These are phyloP conservation scores for Pseudogymnoascus sp. DNA, from an alignment of 2,329 filamentous ascomycete species.

Conservation along the genomic window DNA sequence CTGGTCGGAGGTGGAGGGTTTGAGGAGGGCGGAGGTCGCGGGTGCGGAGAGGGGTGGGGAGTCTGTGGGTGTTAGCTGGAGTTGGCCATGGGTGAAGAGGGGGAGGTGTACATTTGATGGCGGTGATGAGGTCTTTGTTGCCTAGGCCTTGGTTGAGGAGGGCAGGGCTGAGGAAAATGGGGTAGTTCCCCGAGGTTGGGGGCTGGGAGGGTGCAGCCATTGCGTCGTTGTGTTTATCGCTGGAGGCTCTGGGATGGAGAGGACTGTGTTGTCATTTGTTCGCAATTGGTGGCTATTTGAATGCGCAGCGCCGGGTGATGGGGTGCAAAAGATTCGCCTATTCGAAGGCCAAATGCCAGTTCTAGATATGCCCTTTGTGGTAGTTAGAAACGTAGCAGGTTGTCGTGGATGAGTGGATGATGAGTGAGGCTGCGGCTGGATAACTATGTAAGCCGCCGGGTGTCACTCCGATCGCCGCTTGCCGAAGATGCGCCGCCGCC, in stretches of 20 bases:
- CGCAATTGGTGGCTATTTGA: background rate
- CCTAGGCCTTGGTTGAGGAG: background rate
- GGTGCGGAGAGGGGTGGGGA: conserved; percentile 40
- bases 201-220: conserved; percentile 3
- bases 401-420: background rate
- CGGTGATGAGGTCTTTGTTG: background rate
- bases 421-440: background rate
- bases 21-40: conserved; percentile 39
- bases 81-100: background rate
- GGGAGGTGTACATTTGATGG: background rate
- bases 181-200: background rate
- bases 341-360: background rate
- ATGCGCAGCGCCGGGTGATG: background rate
- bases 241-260: background rate
- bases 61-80: background rate
- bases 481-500: conserved; percentile 1
- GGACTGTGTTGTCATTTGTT: background rate
- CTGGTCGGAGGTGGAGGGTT: conserved; percentile 36
- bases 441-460: background rate
- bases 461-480: conserved; percentile 1
- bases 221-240: background rate
- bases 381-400: background rate
- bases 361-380: background rate
- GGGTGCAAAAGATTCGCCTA: background rate
- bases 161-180: conserved; percentile 2